Evolutionary conservation across 2,329 filamentous ascomycete genomes (phyloP).

Genomic region (Fusarium sp.): DNA sequence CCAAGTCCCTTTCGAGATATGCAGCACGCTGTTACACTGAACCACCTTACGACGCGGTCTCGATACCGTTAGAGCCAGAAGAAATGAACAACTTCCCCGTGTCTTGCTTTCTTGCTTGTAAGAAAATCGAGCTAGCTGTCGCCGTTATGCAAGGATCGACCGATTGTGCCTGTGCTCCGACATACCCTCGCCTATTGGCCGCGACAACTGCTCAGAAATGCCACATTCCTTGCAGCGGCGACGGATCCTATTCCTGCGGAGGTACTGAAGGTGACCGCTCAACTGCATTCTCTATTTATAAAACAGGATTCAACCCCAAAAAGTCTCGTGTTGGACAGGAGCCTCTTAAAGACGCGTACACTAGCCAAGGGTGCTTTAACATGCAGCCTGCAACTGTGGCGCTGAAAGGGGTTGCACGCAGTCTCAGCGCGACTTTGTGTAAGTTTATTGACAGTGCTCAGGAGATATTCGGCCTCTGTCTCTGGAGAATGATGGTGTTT

Average conservation of each 20-base stretch:
- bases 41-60: neutral
- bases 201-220: neutral
- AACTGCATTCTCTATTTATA: neutral
- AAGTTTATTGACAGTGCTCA: conserved; percentile 13
- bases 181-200: neutral
- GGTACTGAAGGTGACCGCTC: neutral
- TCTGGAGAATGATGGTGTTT: conserved; percentile 15
- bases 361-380: conserved; percentile 21
- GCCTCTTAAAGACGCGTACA: neutral
- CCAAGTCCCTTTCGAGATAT: neutral
- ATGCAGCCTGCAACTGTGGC: neutral
- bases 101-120: conserved; percentile 1
- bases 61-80: fast-evolving
- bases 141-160: neutral
- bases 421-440: neutral
- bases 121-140: neutral
- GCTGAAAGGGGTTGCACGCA: neutral
- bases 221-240: neutral
- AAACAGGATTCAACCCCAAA: neutral
- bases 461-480: conserved; percentile 8
- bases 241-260: neutral
- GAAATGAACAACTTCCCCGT: neutral
- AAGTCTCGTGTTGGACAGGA: no score
- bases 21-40: conserved; percentile 2
- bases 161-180: conserved; percentile 15